phyloP scores from a whole-genome alignment of 2,329 filamentous ascomycete species.

The Botrytis galanthina region DNA sequence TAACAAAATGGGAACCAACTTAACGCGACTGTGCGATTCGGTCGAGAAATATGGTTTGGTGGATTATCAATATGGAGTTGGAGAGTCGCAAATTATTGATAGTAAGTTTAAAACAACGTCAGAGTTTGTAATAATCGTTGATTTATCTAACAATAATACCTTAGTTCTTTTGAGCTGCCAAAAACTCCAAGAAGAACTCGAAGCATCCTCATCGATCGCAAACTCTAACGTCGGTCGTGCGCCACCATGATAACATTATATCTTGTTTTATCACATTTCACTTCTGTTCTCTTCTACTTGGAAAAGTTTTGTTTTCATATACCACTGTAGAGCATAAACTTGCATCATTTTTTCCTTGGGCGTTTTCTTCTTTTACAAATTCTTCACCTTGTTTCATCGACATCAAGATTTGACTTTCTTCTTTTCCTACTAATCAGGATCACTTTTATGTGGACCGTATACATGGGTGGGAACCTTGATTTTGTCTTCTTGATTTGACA shows the following conservation, averaged over 20 bases:
- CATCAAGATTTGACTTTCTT: constrained; percentile 4
- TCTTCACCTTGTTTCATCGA: neutral
- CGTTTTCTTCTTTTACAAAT: neutral
- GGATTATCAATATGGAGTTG: constrained; percentile 95
- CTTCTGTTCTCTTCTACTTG: neutral
- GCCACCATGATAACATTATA: constrained; percentile 29
- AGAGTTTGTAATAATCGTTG: neutral
- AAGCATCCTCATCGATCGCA: constrained; percentile 25
- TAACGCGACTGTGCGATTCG: constrained; percentile 79
- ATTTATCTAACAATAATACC: constrained; percentile 5
- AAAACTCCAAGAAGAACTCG: constrained; percentile 48
- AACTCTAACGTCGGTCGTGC: constrained; percentile 28
- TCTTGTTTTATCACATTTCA: neutral
- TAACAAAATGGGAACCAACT: constrained; percentile 75
- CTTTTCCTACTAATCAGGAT: constrained; percentile 1
- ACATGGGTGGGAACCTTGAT: constrained; percentile 11
- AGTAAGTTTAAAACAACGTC: constrained; percentile 12
- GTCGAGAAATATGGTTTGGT: constrained; percentile 91
- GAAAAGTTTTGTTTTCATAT: constrained; percentile 13
- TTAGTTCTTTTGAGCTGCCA: constrained; percentile 53
- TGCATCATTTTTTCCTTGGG: neutral
- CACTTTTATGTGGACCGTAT: neutral
- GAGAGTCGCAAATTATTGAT: constrained; percentile 82
- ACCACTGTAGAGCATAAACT: constrained; percentile 15
- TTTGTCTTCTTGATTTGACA: constrained; percentile 5